A percentile compares a stretch with the other conserved stretches of the same genome.
phyloP scores from a whole-genome alignment of 2,329 filamentous ascomycete species.

The Fonsecaea erecta region DNA sequence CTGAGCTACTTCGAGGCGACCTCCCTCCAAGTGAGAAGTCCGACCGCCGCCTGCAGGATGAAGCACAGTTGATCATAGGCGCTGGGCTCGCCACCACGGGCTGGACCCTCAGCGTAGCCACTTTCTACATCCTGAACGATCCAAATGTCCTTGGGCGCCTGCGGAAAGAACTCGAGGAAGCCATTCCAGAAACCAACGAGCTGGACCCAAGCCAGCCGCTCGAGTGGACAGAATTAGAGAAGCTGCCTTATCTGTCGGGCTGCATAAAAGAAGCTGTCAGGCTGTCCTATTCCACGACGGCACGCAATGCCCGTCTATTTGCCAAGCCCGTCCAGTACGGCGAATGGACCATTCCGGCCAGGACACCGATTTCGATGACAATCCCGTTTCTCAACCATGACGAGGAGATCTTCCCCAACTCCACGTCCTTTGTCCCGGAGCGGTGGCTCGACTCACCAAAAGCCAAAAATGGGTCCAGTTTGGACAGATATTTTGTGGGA shows the following conservation, averaged over 20 bases:
- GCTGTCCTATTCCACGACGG: constrained; percentile 29
- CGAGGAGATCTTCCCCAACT: constrained; percentile 42
- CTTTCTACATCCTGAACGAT: constrained; percentile 28
- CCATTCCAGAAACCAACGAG: constrained; percentile 15
- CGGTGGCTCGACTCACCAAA: constrained; percentile 39
- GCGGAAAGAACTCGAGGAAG: constrained; percentile 21
- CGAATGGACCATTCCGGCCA: constrained; percentile 41
- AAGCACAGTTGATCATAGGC: constrained; percentile 40
- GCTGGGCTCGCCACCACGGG: constrained; percentile 30
- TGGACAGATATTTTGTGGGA: constrained; percentile 45
- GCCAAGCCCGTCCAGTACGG: constrained; percentile 40
- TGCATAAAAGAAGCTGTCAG: constrained; percentile 41
- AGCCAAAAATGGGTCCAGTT: constrained; percentile 7
- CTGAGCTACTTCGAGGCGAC: constrained; percentile 26
- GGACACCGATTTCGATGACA: constrained; percentile 40
- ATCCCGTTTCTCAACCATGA: constrained; percentile 40
- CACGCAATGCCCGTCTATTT: constrained; percentile 30
- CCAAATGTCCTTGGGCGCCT: constrained; percentile 9
- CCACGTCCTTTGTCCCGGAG: constrained; percentile 40
- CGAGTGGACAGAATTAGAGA: constrained; percentile 37
- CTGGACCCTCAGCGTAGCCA: constrained; percentile 28
- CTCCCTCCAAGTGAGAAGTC: constrained; percentile 35
- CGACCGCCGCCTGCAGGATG: constrained; percentile 39
- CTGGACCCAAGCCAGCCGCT: constrained; percentile 17
- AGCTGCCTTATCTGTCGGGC: constrained; percentile 40